phyloP scores from a whole-genome alignment of 257 asterid species.

The Ophiorrhiza pumila region DNA sequence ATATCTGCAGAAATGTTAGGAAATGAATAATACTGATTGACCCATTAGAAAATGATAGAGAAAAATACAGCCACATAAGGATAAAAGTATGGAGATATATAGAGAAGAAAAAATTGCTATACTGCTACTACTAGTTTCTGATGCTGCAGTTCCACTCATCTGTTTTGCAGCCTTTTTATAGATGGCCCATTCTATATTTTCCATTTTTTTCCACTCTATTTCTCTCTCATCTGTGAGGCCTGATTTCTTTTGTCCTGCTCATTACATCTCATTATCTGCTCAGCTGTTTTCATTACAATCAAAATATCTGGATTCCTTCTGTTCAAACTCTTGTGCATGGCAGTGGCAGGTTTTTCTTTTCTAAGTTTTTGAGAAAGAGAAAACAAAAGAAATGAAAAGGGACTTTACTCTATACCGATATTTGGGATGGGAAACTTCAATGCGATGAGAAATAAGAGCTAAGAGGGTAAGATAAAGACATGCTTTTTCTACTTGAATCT shows the following conservation, averaged over 20 bases:
- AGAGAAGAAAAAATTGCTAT: too few species aligned
- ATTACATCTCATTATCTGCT: slow-evolving; percentile 27
- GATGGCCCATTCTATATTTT: slow-evolving; percentile 54
- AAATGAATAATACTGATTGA: slow-evolving; percentile 37
- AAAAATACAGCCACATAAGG: slow-evolving; percentile 36
- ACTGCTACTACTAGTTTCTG: too few species aligned
- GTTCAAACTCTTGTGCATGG: too few species aligned
- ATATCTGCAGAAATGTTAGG: slow-evolving; percentile 32
- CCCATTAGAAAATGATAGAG: slow-evolving; percentile 35
- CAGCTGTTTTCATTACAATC: slow-evolving; percentile 27
- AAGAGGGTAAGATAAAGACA: too few species aligned
- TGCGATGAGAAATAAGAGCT: slow-evolving; percentile 45
- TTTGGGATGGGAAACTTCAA: neutral
- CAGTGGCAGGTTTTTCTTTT: too few species aligned
- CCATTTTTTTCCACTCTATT: slow-evolving; percentile 2
- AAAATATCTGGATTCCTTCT: slow-evolving; percentile 38
- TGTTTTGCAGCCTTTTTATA: slow-evolving; percentile 60
- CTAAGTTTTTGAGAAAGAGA: slow-evolving; percentile 25
- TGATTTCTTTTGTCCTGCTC: slow-evolving; percentile 23
- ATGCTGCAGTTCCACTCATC: too few species aligned
- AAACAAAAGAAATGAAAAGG: slow-evolving; percentile 8
- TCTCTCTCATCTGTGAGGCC: slow-evolving; percentile 12
- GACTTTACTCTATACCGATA: slow-evolving; percentile 5
- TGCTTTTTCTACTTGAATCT: too few species aligned
- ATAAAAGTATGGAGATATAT: too few species aligned